Evolutionary conservation across 805 yeast species (phyloP).

Genomic region (Zygosaccharomyces siamensis): DNA sequence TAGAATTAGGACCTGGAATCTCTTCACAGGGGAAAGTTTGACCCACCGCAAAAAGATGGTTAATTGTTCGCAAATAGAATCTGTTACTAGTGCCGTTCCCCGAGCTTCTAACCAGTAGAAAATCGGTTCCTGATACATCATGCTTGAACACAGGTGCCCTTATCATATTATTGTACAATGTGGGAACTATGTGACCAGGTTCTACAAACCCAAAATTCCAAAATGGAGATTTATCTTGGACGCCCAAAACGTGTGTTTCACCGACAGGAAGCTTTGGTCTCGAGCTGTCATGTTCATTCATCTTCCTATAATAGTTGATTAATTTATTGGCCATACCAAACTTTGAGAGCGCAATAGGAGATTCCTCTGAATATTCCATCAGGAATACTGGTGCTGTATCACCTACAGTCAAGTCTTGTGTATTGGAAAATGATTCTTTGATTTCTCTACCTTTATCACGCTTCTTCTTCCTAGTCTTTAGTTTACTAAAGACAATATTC

Average conservation of each 20-base stretch:
- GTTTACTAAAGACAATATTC: conserved; percentile 65
- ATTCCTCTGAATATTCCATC: conserved; percentile 87
- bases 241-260: conserved; percentile 93
- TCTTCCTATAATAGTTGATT: conserved; percentile 87
- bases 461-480: conserved; percentile 77
- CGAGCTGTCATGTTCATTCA: conserved; percentile 68
- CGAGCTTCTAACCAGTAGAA: conserved; percentile 69
- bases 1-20: conserved; percentile 95
- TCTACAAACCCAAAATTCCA: conserved; percentile 98
- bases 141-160: conserved; percentile 93
- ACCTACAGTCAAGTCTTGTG: conserved; percentile 75
- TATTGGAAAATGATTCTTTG: conserved; percentile 62
- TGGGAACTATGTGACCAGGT: conserved; percentile 89
- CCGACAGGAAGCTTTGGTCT: conserved; percentile 88
- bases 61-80: conserved; percentile 63
- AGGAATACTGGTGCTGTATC: conserved; percentile 75
- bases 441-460: conserved; percentile 81
- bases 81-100: conserved; percentile 73
- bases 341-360: conserved; percentile 74
- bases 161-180: conserved; percentile 83
- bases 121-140: conserved; percentile 73
- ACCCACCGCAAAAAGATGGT: conserved; percentile 80
- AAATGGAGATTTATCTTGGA: conserved; percentile 92
- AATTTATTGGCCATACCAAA: conserved; percentile 95
- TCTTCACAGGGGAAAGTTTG: conserved; percentile 90